Conservation (phyloP, 495 filamentous ascomycete species). For the Patellaria atrata region DNA sequence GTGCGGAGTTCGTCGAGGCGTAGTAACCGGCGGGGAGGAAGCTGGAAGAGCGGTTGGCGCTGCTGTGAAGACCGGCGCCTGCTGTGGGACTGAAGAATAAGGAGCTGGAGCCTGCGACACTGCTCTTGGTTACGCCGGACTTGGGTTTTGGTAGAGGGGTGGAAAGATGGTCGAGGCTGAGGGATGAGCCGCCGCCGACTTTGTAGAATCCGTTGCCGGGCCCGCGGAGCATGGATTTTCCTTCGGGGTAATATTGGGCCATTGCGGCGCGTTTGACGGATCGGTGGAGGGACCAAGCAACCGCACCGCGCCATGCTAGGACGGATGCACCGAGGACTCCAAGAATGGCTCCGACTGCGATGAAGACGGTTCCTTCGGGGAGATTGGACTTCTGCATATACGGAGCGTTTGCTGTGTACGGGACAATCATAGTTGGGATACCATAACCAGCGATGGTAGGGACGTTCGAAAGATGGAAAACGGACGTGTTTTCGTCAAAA, state of each 20-base stretch:
- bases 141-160: slow-evolving; percentile 31
- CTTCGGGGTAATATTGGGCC: slow-evolving; percentile 49
- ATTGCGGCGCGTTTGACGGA: slow-evolving; percentile 69
- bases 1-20: slow-evolving; percentile 45
- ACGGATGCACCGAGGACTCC: slow-evolving; percentile 68
- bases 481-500: slow-evolving; percentile 19
- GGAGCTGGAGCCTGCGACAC: slow-evolving; percentile 26
- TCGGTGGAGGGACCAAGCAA: slow-evolving; percentile 86
- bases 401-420: slow-evolving; percentile 70
- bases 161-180: slow-evolving; percentile 33
- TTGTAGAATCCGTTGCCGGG: slow-evolving; percentile 25
- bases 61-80: slow-evolving; percentile 32
- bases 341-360: slow-evolving; percentile 76
- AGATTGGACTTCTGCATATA: slow-evolving; percentile 89
- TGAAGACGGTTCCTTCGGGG: slow-evolving; percentile 93
- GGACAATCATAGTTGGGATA: slow-evolving; percentile 51
- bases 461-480: slow-evolving; percentile 23
- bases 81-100: slow-evolving; percentile 96
- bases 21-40: slow-evolving; percentile 94
- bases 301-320: slow-evolving; percentile 73
- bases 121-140: slow-evolving; percentile 13
- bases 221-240: slow-evolving; percentile 37
- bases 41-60: slow-evolving; percentile 42
- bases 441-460: slow-evolving; percentile 36
- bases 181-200: slow-evolving; percentile 15